phyloP scores from a whole-genome alignment of 2,329 filamentous ascomycete species.

The Colletotrichum zoysiae region DNA sequence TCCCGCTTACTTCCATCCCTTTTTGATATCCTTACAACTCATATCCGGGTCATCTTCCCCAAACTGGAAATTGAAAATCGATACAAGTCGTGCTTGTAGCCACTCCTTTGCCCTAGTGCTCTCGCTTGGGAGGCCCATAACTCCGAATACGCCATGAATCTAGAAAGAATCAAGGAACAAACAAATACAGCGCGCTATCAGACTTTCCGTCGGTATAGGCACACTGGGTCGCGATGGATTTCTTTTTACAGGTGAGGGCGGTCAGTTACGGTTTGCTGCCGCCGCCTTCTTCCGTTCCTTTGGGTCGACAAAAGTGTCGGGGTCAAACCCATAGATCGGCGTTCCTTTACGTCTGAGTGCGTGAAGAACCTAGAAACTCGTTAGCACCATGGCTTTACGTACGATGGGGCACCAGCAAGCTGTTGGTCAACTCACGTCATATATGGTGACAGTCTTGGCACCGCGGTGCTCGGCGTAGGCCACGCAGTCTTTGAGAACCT shows the following conservation, averaged over 20 bases:
- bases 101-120: neutral
- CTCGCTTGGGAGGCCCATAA: neutral
- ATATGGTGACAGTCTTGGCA: slow-evolving; percentile 72
- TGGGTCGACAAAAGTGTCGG: slow-evolving; percentile 50
- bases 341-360: slow-evolving; percentile 61
- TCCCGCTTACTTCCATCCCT: neutral
- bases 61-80: neutral
- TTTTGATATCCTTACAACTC: no score
- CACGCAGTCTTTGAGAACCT: slow-evolving; percentile 67
- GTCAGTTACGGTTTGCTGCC: neutral
- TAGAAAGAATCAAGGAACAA: neutral
- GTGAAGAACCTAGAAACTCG: slow-evolving; percentile 63
- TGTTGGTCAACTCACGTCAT: slow-evolving; percentile 63
- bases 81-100: neutral
- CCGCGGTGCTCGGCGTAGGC: slow-evolving; percentile 65
- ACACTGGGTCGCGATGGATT: neutral
- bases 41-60: neutral
- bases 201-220: neutral
- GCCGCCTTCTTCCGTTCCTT: slow-evolving; percentile 40
- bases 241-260: neutral
- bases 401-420: neutral
- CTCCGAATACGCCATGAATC: neutral
- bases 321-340: slow-evolving; percentile 71
- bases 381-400: slow-evolving; percentile 16
- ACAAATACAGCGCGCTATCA: neutral